Evolutionary conservation across 1,139 yeast genomes (phyloP), one percentile per base, ranked within the genome.

Genomic region (Suhomyces bribrorum): DNA sequence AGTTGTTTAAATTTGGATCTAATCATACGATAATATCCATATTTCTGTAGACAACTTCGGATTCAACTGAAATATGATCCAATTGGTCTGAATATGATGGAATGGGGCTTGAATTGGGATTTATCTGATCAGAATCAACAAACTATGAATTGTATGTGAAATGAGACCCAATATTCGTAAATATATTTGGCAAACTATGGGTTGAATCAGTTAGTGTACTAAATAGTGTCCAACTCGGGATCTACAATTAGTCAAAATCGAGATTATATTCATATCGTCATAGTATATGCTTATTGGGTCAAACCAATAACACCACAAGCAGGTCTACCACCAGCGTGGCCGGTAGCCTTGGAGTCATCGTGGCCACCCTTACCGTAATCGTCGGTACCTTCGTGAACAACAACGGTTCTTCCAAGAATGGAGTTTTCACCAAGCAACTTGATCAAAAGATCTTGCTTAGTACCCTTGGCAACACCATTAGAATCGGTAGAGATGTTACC

Each of bases 301-400:
- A 86, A 61, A 58, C 98, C 97, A 74, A 92, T 90, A 62, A 92
- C 97, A 76, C 98, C 97, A 75, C 98, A 92, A 50, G 98, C 98
- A 53, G 95, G 90, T 81, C 98, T 88, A 56, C 86, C 92, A 65
- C 98, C 97, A 47, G 98, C 97, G 63, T 92, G 90, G 73, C 98
- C 98, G 53, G 97, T 92, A 75, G 86, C 88, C 73, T 86, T 78
- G 48, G 97, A 88, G 69, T 90, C 97, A 49, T 86, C 85, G 64
- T 83, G 83, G 44, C 92, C 96, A 66, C 97, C 97, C 77, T 86
- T 84, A 62, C 98, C 98, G 63, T 88, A 83, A 65, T 92, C 98
- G 64, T 92, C 98, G 54, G 81, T 75, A 58, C 97, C 98, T 47
- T 80, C 89, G 72, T 92, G 98, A 50, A 92, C 84, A 56, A 92